A percentile compares a stretch with the other conserved stretches of the same genome.
These are phyloP conservation scores for Ogataea allantospora DNA, from an alignment of 805 yeast genomes.

Conservation along the genomic window DNA sequence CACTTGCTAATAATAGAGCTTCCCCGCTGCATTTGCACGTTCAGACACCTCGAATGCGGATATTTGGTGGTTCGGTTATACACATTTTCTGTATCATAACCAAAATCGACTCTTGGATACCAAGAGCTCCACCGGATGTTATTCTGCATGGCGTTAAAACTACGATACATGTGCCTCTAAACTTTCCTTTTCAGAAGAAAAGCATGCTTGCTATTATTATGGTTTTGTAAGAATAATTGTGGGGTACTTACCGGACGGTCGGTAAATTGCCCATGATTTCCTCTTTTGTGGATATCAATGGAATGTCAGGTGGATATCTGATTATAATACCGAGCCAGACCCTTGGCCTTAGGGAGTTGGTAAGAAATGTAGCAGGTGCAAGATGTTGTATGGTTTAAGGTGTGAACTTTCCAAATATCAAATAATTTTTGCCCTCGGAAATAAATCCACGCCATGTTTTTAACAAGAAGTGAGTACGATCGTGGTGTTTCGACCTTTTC, in stretches of 20 bases:
- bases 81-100: not conserved
- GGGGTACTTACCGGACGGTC: no score
- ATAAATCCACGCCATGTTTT: conserved; percentile 62
- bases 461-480: conserved; percentile 99
- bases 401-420: conserved; percentile 5
- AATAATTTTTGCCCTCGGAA: conserved; percentile 10
- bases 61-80: not conserved
- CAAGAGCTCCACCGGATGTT: not conserved
- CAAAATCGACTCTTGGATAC: not conserved
- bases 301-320: no score
- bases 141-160: no score
- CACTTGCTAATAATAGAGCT: conserved; percentile 1
- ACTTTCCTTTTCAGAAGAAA: conserved; percentile 5
- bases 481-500: conserved; percentile 98
- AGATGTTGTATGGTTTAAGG: conserved; percentile 3
- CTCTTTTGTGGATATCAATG: no score
- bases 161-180: no score
- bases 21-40: not conserved
- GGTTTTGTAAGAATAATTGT: no score
- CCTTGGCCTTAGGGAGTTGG: no score
- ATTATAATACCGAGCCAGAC: no score
- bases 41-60: not conserved
- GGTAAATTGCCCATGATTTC: no score
- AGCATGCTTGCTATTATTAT: conserved; percentile 9
- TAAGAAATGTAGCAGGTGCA: no score